Evolutionary conservation across 2,329 filamentous ascomycete genomes (phyloP).

Genomic region (Talaromyces sp.): DNA sequence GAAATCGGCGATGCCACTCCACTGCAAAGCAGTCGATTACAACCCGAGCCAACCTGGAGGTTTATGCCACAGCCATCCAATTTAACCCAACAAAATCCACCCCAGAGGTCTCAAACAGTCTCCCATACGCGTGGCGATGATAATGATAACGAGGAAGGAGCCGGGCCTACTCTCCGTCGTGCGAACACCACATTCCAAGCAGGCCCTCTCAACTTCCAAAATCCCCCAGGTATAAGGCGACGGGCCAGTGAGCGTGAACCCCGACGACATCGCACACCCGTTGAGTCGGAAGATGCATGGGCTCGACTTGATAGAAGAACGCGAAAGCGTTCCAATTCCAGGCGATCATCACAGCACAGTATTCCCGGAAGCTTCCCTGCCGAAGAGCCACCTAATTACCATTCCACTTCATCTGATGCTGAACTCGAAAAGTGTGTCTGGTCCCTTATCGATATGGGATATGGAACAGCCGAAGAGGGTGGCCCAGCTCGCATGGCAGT

Average conservation of each 20-base stretch:
- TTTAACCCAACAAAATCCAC: too few species aligned
- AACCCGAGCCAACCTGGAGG: too few species aligned
- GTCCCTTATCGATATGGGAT: constrained; percentile 45
- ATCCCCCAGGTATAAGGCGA: constrained; percentile 24
- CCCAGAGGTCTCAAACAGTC: constrained; percentile 7
- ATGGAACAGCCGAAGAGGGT: constrained; percentile 38
- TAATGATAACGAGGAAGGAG: background rate
- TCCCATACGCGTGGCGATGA: background rate
- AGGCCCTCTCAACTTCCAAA: background rate
- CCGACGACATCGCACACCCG: constrained; percentile 1
- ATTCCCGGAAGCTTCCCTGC: constrained; percentile 32
- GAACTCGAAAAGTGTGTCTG: constrained; percentile 39
- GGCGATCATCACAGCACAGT: constrained; percentile 8
- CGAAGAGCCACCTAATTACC: constrained; percentile 15
- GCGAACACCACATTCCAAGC: constrained; percentile 27
- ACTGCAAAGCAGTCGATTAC: too few species aligned
- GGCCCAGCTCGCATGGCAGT: constrained; percentile 44
- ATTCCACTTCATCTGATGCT: constrained; percentile 15
- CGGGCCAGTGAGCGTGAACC: constrained; percentile 31
- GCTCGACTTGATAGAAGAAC: constrained; percentile 24
- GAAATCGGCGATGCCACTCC: too few species aligned
- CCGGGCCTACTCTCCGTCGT: constrained; percentile 17
- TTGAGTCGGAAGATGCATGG: constrained; percentile 18
- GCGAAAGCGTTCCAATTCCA: constrained; percentile 14
- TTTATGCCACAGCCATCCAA: too few species aligned